A percentile compares a stretch with the other conserved stretches of the same genome.
phyloP scores from a whole-genome alignment of 2,329 filamentous ascomycete genomes.

The Penicillium sp. region DNA sequence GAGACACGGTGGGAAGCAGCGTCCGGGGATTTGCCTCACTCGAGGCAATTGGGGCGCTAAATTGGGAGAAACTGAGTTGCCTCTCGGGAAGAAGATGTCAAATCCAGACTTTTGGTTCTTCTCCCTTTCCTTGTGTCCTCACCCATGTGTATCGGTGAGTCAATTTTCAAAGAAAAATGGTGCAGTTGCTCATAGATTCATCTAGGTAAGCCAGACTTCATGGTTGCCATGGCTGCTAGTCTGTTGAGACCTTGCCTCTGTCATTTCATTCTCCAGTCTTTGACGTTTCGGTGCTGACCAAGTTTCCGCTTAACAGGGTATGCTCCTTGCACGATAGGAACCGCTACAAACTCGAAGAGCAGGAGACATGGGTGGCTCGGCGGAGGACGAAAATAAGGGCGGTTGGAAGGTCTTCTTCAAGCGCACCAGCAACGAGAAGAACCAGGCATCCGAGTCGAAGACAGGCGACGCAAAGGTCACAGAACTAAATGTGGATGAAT shows the following conservation, averaged over 20 bases:
- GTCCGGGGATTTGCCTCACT: too few relatives aligned
- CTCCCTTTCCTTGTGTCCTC: too few relatives aligned
- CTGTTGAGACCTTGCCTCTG: not conserved
- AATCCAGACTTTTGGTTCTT: too few relatives aligned
- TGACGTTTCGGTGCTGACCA: too few relatives aligned
- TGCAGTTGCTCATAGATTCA: too few relatives aligned
- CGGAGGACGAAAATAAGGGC: constrained; percentile 2
- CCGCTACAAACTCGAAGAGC: too few relatives aligned
- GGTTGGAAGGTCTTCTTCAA: constrained; percentile 15
- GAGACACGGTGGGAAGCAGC: not conserved
- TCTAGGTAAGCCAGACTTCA: too few relatives aligned
- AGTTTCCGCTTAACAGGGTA: too few relatives aligned
- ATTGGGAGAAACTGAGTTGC: constrained; percentile 6
- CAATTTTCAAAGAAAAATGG: too few relatives aligned
- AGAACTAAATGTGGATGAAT: constrained; percentile 6
- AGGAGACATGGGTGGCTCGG: constrained; percentile 5
- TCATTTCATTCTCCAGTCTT: not conserved
- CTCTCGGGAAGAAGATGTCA: not conserved
- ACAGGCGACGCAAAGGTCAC: constrained; percentile 8
- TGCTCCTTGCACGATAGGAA: too few relatives aligned
- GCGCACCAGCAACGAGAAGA: constrained; percentile 4
- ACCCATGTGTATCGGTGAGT: too few relatives aligned
- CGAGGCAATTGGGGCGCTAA: constrained; percentile 3
- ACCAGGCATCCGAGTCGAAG: constrained; percentile 6
- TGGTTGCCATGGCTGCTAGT: too few relatives aligned